A percentile compares a stretch with the other conserved stretches of the same genome.
These are phyloP conservation scores for Rhizophagus sp. DNA, from an alignment of 192 early-diverging fungal species.

Conservation along the genomic window DNA sequence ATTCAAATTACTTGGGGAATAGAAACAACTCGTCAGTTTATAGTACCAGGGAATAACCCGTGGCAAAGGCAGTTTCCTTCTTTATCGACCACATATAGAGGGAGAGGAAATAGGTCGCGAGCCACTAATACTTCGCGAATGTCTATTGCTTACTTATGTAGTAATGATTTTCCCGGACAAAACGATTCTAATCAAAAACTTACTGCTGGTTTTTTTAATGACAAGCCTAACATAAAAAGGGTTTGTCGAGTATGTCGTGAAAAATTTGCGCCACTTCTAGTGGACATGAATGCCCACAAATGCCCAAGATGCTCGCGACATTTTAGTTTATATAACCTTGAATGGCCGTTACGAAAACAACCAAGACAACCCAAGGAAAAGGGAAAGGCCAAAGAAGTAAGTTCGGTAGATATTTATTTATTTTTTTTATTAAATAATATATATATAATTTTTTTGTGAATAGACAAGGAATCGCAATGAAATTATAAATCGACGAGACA, in stretches of 20 bases:
- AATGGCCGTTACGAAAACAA: conserved; percentile 12
- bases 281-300: not conserved
- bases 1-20: not conserved
- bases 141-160: conserved; percentile 14
- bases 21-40: not conserved
- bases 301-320: conserved; percentile 15
- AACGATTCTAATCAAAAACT: not conserved
- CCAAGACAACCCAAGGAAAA: not conserved
- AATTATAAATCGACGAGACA: not conserved
- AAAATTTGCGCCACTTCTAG: not conserved
- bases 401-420: not conserved
- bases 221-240: not conserved
- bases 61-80: too few species aligned
- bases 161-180: not conserved
- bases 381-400: conserved; percentile 3
- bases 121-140: not conserved
- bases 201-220: not conserved
- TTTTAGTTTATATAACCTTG: conserved; percentile 6
- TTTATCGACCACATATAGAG: not conserved
- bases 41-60: not conserved
- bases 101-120: not conserved
- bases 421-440: too few species aligned
- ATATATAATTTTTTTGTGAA: not conserved
- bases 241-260: not conserved
- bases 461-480: not conserved